Base-by-base conservation (phyloP, 2,329 filamentous ascomycete genomes). In the Chaetoscypha palmicola region DNA sequence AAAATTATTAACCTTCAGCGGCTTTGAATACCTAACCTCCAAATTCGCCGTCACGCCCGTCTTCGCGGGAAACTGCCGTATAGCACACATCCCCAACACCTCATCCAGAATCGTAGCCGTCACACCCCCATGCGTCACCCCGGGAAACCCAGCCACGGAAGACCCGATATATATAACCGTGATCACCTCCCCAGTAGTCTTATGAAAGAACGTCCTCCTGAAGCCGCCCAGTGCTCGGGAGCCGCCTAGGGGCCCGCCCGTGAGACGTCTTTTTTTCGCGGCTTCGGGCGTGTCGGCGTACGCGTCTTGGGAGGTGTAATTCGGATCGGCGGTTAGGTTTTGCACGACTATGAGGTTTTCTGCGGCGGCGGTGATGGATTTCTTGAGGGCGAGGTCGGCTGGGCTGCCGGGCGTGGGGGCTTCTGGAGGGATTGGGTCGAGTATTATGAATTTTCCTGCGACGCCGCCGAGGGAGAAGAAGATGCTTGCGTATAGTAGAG, bases 21-120 rank as follows among this genome's bases (percentile, higher is more conserved):
- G 79, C 45, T 70, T 72, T 33, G 74, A 69, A 61, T 88, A 90
- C 41, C 72, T 70, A 38, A 89, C 58, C 47, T 76, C 67, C 24
- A 82, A 62, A 40, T 70, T 72, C 32, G 79, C 68, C 57, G 79
- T 73, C 52, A 81, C 64, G 55, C 76, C 72, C 24, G 71, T 73
- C 34, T 67, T 64, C 7, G 62, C 64, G 1, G 69, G 67, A 49
- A 78, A 68, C 23, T 62, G 58, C 35, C 63, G 59, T 43, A 78
- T 66, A 9, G 76, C 77, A 48, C 77, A 79, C 33, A 81, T 70
- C n/a, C 79, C 78, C 49, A 86, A 69, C 40, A 73, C 75, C 66
- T 89, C 85, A 60, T 86, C 77, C 28, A 89, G 64, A 3, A 86
- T 62, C 1, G 80, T 87, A 5, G 80, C 81, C 38, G 85, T 70